phyloP scores from a whole-genome alignment of 768 basidiomycete genomes.

The Melanogaster broomeanus region DNA sequence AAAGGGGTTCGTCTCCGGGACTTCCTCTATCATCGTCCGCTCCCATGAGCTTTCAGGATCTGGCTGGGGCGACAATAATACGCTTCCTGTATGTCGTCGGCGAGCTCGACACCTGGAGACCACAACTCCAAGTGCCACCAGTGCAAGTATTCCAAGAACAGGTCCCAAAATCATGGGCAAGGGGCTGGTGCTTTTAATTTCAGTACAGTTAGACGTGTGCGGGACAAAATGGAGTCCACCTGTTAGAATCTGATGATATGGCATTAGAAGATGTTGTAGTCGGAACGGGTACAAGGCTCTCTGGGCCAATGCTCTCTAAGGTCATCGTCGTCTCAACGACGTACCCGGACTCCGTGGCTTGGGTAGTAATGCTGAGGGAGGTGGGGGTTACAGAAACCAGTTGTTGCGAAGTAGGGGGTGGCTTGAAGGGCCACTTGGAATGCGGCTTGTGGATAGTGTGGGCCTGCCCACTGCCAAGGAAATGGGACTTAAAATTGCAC shows the following conservation, averaged over 20 bases:
- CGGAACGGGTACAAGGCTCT: background rate
- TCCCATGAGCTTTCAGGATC: background rate
- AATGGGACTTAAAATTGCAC: background rate
- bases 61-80: background rate
- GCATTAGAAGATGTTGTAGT: background rate
- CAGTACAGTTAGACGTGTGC: background rate
- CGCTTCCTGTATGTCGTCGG: background rate
- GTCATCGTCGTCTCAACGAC: constrained; percentile 5
- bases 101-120: constrained; percentile 5
- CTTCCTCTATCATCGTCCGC: background rate
- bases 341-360: background rate
- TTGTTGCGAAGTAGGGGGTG: background rate
- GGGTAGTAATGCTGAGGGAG: background rate
- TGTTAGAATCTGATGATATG: background rate
- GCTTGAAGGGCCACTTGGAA: too few relatives aligned
- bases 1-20: background rate
- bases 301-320: background rate
- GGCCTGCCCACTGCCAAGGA: background rate
- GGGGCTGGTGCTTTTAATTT: constrained; percentile 7
- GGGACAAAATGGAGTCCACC: constrained; percentile 7
- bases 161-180: constrained; percentile 11
- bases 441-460: background rate
- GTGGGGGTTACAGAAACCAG: background rate
- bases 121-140: constrained; percentile 6
- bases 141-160: constrained; percentile 5